Base-by-base conservation (phyloP, 139 green algal genomes). In the Yamagishiella unicocca region DNA sequence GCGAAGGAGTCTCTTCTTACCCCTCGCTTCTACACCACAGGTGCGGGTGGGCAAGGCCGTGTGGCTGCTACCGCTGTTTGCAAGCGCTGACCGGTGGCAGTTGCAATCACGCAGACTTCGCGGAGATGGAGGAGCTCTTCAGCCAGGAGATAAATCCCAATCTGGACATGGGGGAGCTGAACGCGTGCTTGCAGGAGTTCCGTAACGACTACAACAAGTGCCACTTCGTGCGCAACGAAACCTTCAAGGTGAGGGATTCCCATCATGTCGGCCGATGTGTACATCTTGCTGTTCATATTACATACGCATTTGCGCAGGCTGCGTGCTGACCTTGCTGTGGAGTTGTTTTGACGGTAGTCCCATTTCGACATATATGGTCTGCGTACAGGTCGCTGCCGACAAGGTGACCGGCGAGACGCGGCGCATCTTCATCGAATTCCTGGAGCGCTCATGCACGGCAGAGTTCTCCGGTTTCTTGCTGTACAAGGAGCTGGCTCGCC, bases 391-490 rank as follows among this genome's bases (percentile, higher is more conserved):
- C 22, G 81, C 81, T 33, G 97, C 97, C 24, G 96, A 98, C 76
- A 94, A 95, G 67, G 96, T 98, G 71, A 87, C 95, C 71, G 97
- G 97, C 50, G 83, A 91, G 29, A 93, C 93, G 0, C 92, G 97
- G 78, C 62, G 62, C 79, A 99, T 99, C 90, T 99, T 99, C 88
- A 95, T 99, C n/a, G 97, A 99, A 94, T 99, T 99, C 92, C 92
- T 99, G 89, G 97, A 99, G 94, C 94, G 97, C 40, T 98, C 95
- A 27, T 99, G 97, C 94, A 99, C 97, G 21, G 97, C 97, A 1
- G 97, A 99, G 93, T 99, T 99, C 89, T 96, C 90, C 38, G 97
- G 97, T 83, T 99, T 99, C 93, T 90, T 99, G 62, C 94, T 99
- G 43, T 99, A 99, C 96, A 99, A 99, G 89, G 97, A 99, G 94